phyloP scores from a whole-genome alignment of 1,139 yeast species.

The Yamadazyma blattariae region DNA sequence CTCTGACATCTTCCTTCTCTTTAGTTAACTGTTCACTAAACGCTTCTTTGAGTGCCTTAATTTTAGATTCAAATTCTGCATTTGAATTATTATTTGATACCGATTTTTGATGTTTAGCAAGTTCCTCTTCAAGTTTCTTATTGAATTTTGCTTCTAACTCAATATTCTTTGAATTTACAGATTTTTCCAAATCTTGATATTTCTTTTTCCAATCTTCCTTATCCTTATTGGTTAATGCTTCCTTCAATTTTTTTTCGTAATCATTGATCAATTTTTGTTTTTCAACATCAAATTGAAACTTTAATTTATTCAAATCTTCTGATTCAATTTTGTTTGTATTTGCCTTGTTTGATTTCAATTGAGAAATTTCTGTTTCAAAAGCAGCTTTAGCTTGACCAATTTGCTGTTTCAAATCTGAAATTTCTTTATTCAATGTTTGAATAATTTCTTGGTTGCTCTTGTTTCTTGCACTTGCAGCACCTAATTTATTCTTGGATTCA shows the following conservation, averaged over 20 bases:
- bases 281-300: slow-evolving; percentile 11
- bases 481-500: slow-evolving; percentile 30
- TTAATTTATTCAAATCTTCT: slow-evolving; percentile 15
- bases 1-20: slow-evolving; percentile 28
- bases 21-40: slow-evolving; percentile 29
- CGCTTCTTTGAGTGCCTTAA: slow-evolving; percentile 24
- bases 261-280: slow-evolving; percentile 11
- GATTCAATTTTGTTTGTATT: slow-evolving; percentile 10
- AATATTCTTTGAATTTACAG: slow-evolving; percentile 17
- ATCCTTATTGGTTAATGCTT: not conserved
- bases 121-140: slow-evolving; percentile 16
- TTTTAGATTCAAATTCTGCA: slow-evolving; percentile 19
- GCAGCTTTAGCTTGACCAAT: slow-evolving; percentile 10
- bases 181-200: slow-evolving; percentile 18
- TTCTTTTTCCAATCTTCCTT: slow-evolving; percentile 12
- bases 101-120: slow-evolving; percentile 7
- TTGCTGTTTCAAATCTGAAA: slow-evolving; percentile 15
- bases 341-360: slow-evolving; percentile 10
- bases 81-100: slow-evolving; percentile 5
- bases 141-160: slow-evolving; percentile 20
- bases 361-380: slow-evolving; percentile 11
- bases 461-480: slow-evolving; percentile 21
- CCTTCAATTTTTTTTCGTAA: slow-evolving; percentile 11
- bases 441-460: slow-evolving; percentile 22
- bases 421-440: slow-evolving; percentile 21